Base-by-base conservation (phyloP, 2,329 filamentous ascomycete species). In the Paraphaeosphaeria minitans region DNA sequence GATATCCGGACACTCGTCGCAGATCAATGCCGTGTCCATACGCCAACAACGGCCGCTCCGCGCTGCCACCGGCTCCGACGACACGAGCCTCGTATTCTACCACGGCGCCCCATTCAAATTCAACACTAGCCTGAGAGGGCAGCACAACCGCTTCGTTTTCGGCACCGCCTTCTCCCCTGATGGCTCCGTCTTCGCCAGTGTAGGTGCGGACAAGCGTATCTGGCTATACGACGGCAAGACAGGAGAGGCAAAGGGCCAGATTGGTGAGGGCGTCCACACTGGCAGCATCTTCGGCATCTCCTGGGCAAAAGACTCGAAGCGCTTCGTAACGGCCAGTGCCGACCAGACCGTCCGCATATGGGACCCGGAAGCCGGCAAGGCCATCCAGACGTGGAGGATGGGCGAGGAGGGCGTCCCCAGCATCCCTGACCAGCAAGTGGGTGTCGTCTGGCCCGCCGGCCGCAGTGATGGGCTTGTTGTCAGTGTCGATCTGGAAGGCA, bases 151-250 rank as follows among this genome's bases (percentile, higher is more conserved):
- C 61, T 98, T 96, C 75, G 88, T 98, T 19, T 91, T 94, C 69
- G 93, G 90, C 29, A 87, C 93, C 4, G 91, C 88, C 2, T 99
- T 97, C 77, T 94, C 92, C 29, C 94, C 94, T 0, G 93, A 98
- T 74, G 95, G 95, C 48, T 87, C 83, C 42, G 82, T 83, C 39
- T 81, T 99, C 61, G 91, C 95, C 35, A 97, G 90, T 53, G 94
- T 97, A 1, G 94, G 95, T 39, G 92, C 91, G n/a, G 95, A 99
- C 78, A 89, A 89, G 75, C 87, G 87, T 73, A 97, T 99, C 65
- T 96, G 95, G 83, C 82, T 99, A 10, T 99, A 97, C 75, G 93
- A 99, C 75, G 95, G 94, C 62, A 97, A 96, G 84, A 97, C 93
- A 16, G 95, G 95, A 31, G 93, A 97, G 73, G 84, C 89, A 0